Evolutionary conservation across 768 basidiomycete genomes (phyloP), one percentile per base, ranked within the genome.

Genomic region (Artomyces pyxidatus): DNA sequence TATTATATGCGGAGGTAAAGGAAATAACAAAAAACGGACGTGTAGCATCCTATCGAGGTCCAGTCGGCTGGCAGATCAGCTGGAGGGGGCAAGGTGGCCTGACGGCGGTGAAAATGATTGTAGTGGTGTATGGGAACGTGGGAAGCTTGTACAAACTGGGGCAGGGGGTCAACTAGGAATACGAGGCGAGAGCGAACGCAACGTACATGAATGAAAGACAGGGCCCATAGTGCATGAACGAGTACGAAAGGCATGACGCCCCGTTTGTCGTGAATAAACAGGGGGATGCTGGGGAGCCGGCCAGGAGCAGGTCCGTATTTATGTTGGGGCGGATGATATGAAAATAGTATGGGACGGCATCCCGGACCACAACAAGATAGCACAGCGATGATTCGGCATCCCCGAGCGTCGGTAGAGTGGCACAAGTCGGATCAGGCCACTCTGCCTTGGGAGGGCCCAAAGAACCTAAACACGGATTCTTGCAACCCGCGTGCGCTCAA

Each of bases 1-100:
- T 63, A 68, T 7, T 68, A 70, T 37, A 70, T 61, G 59, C 71
- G 67, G 17, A 68, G 66, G 44, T 41, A 41, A 11, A 22, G 26
- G 16, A 6, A 27, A 54, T 21, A 44, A 22, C 19, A 19, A 37
- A 37, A n/a, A 10, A 63, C 68, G 41, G 51, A 85, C 83, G 73
- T 75, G 66, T 76, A 78, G 57, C 85, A 87, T 59, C 82, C 81
- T 48, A 71, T 62, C 14, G 73, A 71, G 16, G 69, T 69, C 83
- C 83, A 87, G 42, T 63, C 69, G 2, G 68, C 67, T 7, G 80
- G 81, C 44, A 85, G 71, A 48, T 72, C 51, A 37, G 71, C 49
- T 71, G 74, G 48, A 37, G 71, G 48, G 71, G 74, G 48, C 65
- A 66, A n/a, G 70, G 63, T 42, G 35, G 47, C 42, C 37, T 50